Percentiles rank a stretch among this genome's conserved stretches.
These are phyloP conservation scores for Nymphaea colorata DNA, from an alignment of 164 flowering plant species.

Conservation along the genomic window DNA sequence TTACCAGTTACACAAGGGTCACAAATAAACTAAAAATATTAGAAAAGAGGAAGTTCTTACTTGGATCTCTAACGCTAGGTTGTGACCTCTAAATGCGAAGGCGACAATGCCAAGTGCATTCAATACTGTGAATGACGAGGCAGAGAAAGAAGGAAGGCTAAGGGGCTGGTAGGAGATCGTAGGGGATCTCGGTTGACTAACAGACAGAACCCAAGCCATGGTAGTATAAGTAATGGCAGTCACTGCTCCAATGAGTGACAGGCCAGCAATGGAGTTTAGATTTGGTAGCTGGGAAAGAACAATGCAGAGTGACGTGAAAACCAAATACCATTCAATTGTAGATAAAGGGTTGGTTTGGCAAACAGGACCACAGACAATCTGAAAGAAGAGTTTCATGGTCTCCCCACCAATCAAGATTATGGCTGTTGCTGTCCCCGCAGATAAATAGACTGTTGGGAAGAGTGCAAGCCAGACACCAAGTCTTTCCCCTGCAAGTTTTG, in stretches of 20 bases:
- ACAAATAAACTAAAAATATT: not conserved
- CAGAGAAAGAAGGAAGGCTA: conserved; percentile 41
- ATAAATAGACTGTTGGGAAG: conserved; percentile 88
- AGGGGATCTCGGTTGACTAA: conserved; percentile 83
- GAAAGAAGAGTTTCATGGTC: conserved; percentile 96
- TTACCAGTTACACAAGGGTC: not conserved
- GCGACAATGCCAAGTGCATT: conserved; percentile 95
- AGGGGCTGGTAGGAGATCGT: conserved; percentile 72
- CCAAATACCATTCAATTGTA: conserved; percentile 97
- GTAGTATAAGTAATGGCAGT: conserved; percentile 93
- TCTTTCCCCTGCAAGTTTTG: conserved; percentile 57
- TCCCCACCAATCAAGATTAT: conserved; percentile 94
- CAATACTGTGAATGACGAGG: conserved; percentile 54
- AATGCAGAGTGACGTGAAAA: conserved; percentile 85
- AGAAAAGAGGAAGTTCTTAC: conserved; percentile 19
- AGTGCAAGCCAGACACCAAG: conserved; percentile 92
- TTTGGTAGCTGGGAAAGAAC: conserved; percentile 96
- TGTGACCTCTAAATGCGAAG: conserved; percentile 93
- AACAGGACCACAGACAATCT: conserved; percentile 83
- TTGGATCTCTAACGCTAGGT: conserved; percentile 94
- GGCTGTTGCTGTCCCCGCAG: conserved; percentile 97
- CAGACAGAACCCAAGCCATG: conserved; percentile 97
- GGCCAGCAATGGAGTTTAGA: conserved; percentile 96
- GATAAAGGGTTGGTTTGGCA: conserved; percentile 87
- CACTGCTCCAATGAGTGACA: conserved; percentile 87